Evolutionary conservation across 2,329 filamentous ascomycete genomes (phyloP).

Genomic region (Alternaria gaisen): DNA sequence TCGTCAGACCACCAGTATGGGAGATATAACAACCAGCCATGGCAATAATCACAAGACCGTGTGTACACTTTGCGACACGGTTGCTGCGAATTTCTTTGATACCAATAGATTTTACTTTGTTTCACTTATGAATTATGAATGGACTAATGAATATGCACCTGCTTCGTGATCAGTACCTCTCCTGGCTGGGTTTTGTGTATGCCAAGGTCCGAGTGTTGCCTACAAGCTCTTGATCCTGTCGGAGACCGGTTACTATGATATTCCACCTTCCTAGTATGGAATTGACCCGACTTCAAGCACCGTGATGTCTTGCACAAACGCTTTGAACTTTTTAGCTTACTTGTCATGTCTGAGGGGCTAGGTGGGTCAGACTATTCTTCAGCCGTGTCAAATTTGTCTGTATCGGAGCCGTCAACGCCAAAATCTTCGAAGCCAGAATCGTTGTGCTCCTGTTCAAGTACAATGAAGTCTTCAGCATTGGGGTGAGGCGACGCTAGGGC

Average conservation of each 20-base stretch:
- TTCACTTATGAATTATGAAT: neutral
- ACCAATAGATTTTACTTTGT: conserved; percentile 3
- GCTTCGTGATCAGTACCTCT: neutral
- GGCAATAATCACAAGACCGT: conserved; percentile 1
- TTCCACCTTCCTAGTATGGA: neutral
- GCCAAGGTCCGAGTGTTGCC: neutral
- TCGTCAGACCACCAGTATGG: conserved; percentile 25
- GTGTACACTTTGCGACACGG: neutral
- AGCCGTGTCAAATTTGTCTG: neutral
- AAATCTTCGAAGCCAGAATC: neutral
- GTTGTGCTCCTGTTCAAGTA: neutral
- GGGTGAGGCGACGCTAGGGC: conserved; percentile 3
- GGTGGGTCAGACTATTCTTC: neutral
- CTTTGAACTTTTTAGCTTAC: neutral
- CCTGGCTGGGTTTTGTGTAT: neutral
- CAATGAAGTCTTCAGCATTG: neutral
- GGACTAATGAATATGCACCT: neutral
- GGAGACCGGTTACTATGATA: neutral
- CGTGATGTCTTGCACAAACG: neutral
- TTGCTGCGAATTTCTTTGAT: conserved; percentile 1
- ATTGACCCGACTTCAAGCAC: neutral
- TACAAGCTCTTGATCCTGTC: neutral
- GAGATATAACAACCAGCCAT: conserved; percentile 18
- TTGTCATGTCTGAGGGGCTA: neutral
- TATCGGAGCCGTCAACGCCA: neutral